Base-by-base conservation (phyloP, 176 grass and related monocot species). In the Avena atlantica region DNA sequence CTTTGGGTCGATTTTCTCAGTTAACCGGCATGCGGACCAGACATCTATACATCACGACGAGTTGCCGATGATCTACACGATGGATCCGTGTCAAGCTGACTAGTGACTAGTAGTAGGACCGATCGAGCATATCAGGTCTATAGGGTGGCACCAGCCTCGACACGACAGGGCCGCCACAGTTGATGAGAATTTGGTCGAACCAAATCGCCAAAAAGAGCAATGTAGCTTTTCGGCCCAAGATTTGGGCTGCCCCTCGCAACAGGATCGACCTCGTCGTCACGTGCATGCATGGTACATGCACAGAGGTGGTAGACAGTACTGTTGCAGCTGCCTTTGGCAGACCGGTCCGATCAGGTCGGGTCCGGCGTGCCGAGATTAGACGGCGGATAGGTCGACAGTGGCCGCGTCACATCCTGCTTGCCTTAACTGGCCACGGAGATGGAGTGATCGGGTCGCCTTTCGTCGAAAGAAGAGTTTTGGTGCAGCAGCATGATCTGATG, bases 171-270 rank as follows among this genome's bases (percentile, higher is more conserved):
- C 70, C 82, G 40, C 70, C 70, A 75, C 70, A 75, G 40, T n/a
- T 14, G 70, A 80, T 10, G 9, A 24, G 5, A 63, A 47, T 27
- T 77, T 31, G 21, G 21, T 52, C 27, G 20, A 45, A 74, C 68
- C 82, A 80, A 85, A 89, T 89, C 88, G 47, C 12, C 1, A 63
- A 80, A 89, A 89, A 44, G 64, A 63, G 29, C 37, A 6, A 40
- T 40, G 37, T 40, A 40, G 37, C 67, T 84, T 51, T 85, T 20
- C 70, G 15, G 4, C 44, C n/a, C 0, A 80, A 89, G 75, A 89
- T 85, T 79, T 84, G 74, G 52, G 5, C 23, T 37, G 23, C 79
- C 20, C 37, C 29, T 29, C 29, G 29, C 29, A 44, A 6, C 57
- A 25, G 55, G 77, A 78, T 57, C 52, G 77, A 60, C 25, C 49